Conservation (phyloP, 2,329 filamentous ascomycete genomes). For the Amylocarpus encephaloides region DNA sequence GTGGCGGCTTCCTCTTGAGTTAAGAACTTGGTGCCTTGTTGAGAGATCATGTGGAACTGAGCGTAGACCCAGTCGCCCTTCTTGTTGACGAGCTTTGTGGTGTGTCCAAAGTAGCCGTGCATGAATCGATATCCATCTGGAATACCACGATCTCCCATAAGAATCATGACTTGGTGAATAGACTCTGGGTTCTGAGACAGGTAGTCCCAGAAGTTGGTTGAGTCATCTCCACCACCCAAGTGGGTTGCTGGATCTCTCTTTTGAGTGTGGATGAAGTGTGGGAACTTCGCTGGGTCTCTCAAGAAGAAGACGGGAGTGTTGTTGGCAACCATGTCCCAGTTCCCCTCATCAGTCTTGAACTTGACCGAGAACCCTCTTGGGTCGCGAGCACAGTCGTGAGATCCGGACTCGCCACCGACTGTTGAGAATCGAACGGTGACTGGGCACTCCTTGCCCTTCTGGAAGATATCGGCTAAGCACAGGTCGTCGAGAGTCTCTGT, state of each 20-base stretch:
- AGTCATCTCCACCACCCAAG: conserved; percentile 53
- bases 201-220: conserved; percentile 63
- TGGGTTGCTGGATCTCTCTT: conserved; percentile 68
- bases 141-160: conserved; percentile 52
- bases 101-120: conserved; percentile 50
- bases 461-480: conserved; percentile 46
- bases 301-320: conserved; percentile 73
- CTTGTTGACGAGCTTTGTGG: conserved; percentile 49
- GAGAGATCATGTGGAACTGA: conserved; percentile 46
- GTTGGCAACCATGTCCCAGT: conserved; percentile 66
- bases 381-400: conserved; percentile 64
- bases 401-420: conserved; percentile 67
- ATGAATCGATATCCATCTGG: conserved; percentile 48
- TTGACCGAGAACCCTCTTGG: conserved; percentile 68
- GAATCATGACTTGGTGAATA: conserved; percentile 51
- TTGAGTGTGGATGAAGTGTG: conserved; percentile 67
- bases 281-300: conserved; percentile 68
- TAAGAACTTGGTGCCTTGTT: conserved; percentile 47
- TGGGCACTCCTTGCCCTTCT: conserved; percentile 61
- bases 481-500: conserved; percentile 46
- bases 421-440: conserved; percentile 66
- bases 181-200: conserved; percentile 46
- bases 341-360: conserved; percentile 68
- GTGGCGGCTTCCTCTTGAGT: conserved; percentile 44
- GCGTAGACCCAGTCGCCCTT: conserved; percentile 48